Evolutionary conservation across 306 rosid species (phyloP).

Genomic region (Neltuma alba): DNA sequence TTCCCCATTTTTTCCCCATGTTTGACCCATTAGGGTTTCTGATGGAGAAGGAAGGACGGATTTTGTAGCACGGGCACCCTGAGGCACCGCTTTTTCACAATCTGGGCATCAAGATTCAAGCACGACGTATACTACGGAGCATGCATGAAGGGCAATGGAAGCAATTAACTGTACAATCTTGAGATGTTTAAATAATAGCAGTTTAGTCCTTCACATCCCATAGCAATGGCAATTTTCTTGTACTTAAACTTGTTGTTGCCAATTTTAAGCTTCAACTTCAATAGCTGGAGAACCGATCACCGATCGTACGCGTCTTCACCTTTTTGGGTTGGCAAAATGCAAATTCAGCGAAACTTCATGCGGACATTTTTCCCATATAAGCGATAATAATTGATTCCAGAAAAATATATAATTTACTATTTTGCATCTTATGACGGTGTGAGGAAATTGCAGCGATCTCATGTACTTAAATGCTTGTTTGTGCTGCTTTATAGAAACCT

Average conservation of each 20-base stretch:
- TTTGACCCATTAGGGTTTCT: constrained; percentile 57
- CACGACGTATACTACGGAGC: constrained; percentile 20
- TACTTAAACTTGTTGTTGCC: background rate
- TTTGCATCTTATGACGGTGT: background rate
- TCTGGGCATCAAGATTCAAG: constrained; percentile 34
- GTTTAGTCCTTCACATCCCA: background rate
- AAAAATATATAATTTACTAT: too few species aligned
- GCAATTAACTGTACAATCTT: constrained; percentile 7
- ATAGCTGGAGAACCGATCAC: background rate
- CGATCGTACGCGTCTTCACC: background rate
- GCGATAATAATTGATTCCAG: too few species aligned
- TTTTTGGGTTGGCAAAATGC: background rate
- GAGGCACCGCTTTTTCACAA: constrained; percentile 41
- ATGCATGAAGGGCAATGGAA: background rate
- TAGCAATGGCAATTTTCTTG: background rate
- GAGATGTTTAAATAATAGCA: constrained; percentile 10
- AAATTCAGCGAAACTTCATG: background rate
- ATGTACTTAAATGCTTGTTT: background rate
- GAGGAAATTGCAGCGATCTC: background rate
- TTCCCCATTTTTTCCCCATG: constrained; percentile 21
- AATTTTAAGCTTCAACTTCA: background rate
- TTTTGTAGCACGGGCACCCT: constrained; percentile 28
- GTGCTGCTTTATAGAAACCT: background rate
- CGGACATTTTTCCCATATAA: background rate
- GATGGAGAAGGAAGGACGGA: constrained; percentile 36